A percentile compares a stretch with the other conserved stretches of the same genome.
phyloP scores from a whole-genome alignment of 164 flowering plant species.

The Tetrastigma voinierianum region DNA sequence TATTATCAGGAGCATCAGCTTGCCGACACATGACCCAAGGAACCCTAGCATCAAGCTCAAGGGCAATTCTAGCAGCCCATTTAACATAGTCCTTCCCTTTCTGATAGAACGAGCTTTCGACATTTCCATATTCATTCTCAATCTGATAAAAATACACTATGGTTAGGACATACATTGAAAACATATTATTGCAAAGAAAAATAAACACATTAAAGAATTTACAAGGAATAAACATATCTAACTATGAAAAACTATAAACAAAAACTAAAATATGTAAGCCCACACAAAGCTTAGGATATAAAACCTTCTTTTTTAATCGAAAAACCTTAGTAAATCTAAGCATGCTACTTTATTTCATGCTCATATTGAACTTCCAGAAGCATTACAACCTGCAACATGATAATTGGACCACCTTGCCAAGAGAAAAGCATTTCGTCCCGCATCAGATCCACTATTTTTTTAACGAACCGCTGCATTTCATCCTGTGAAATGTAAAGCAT shows the following conservation, averaged over 20 bases:
- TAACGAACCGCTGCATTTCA: conserved; percentile 87
- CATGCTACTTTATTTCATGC: neutral
- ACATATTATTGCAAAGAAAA: neutral
- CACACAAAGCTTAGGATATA: too few relatives aligned
- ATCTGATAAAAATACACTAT: conserved; percentile 46
- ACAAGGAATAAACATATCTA: too few relatives aligned
- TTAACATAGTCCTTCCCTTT: conserved; percentile 70
- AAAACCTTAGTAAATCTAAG: too few relatives aligned
- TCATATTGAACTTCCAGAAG: neutral
- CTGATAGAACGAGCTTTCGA: conserved; percentile 59
- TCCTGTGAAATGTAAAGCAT: conserved; percentile 33
- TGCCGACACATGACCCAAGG: conserved; percentile 99
- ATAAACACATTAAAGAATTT: neutral
- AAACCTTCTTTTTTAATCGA: too few relatives aligned
- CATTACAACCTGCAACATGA: conserved; percentile 75
- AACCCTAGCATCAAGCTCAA: conserved; percentile 85
- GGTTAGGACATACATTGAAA: neutral
- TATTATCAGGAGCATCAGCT: conserved; percentile 70
- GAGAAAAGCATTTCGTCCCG: conserved; percentile 69
- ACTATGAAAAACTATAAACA: neutral
- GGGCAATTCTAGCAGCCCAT: conserved; percentile 94
- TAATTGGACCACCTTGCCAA: conserved; percentile 99
- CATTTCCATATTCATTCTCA: conserved; percentile 92
- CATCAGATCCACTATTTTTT: conserved; percentile 82
- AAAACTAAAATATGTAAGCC: neutral